Percentiles rank a stretch among this genome's conserved stretches.
phyloP scores from a whole-genome alignment of 78 protist genomes.

The Dictyostelium citrinum region DNA sequence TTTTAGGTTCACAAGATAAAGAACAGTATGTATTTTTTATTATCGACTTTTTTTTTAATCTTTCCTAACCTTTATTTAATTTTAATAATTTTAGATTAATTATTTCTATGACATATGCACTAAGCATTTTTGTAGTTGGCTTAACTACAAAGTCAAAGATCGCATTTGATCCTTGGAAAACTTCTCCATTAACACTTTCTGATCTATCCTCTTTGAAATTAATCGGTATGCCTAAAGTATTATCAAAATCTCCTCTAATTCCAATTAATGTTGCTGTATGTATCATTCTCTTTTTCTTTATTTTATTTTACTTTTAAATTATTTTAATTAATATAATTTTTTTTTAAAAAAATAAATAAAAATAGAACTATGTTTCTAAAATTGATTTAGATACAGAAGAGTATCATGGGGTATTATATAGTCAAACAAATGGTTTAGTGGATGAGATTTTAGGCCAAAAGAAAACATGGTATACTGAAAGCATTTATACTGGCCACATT shows the following conservation, averaged over 20 bases:
- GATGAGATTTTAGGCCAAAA: slow-evolving; percentile 50
- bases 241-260: neutral
- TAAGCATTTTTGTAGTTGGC: slow-evolving; percentile 63
- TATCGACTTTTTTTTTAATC: neutral
- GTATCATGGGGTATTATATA: slow-evolving; percentile 36
- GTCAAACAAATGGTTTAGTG: neutral
- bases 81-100: neutral
- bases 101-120: slow-evolving; percentile 22
- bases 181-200: neutral
- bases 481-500: slow-evolving; percentile 62
- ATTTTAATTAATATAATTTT: neutral
- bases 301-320: neutral
- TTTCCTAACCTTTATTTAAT: neutral
- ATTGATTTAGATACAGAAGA: slow-evolving; percentile 70
- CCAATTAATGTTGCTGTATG: slow-evolving; percentile 38
- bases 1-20: slow-evolving; percentile 50
- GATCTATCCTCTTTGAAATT: slow-evolving; percentile 58
- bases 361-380: slow-evolving; percentile 16
- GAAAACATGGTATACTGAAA: slow-evolving; percentile 60
- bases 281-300: neutral
- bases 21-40: slow-evolving; percentile 15
- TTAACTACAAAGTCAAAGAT: neutral
- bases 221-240: slow-evolving; percentile 62
- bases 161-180: slow-evolving; percentile 31
- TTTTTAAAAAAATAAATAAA: neutral